These are phyloP conservation scores for Peniophora sp. DNA, from an alignment of 1,284 basidiomycete species.

Conservation along the genomic window DNA sequence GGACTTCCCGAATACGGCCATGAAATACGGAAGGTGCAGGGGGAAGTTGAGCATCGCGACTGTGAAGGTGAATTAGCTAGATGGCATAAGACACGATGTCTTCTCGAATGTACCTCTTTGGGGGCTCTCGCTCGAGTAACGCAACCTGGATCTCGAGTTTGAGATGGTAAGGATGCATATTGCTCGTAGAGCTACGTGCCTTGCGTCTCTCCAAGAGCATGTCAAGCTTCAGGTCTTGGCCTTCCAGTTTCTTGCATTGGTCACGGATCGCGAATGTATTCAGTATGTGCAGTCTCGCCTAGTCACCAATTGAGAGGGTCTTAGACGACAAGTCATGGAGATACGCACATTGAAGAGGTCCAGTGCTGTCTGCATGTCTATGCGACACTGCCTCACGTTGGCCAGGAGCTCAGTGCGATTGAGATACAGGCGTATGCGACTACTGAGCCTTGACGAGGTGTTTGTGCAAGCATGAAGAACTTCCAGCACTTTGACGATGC, in stretches of 20 bases:
- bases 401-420: not conserved
- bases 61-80: not conserved
- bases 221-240: too few species aligned
- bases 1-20: slow-evolving; percentile 6
- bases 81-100: not conserved
- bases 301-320: not conserved
- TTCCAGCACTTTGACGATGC: not conserved
- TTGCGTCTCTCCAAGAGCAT: too few species aligned
- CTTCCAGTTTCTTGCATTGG: too few species aligned
- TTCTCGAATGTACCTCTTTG: not conserved
- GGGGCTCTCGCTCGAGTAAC: not conserved
- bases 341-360: not conserved
- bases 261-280: too few species aligned
- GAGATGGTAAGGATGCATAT: not conserved
- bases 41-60: not conserved
- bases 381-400: not conserved
- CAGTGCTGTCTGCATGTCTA: not conserved
- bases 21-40: slow-evolving; percentile 2
- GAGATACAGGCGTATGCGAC: not conserved
- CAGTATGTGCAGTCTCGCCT: too few species aligned
- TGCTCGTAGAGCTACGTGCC: too few species aligned
- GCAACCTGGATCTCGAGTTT: not conserved
- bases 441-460: not conserved
- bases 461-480: not conserved
- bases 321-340: not conserved